Evolutionary conservation across 352 stramenopile species (phyloP).

Genomic region (Pythium utonaiense): DNA sequence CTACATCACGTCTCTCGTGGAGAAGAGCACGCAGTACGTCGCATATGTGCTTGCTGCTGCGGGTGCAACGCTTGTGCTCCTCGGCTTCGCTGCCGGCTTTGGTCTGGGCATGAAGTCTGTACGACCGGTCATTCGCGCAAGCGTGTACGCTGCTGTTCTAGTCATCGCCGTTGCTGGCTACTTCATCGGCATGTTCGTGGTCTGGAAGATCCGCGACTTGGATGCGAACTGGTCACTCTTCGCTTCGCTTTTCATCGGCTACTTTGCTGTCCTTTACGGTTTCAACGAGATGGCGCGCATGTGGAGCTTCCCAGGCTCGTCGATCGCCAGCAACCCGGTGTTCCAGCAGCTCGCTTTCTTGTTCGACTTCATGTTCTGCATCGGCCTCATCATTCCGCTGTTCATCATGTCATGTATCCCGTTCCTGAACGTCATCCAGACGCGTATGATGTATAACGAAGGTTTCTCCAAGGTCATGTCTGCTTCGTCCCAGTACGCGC

Average conservation of each 20-base stretch:
- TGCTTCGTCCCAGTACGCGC: conserved; percentile 82
- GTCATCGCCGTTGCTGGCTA: conserved; percentile 34
- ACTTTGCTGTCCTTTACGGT: conserved; percentile 67
- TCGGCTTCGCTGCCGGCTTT: conserved; percentile 50
- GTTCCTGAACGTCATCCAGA: conserved; percentile 87
- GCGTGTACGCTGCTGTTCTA: conserved; percentile 47
- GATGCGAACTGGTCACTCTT: conserved; percentile 20
- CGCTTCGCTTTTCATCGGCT: conserved; percentile 70
- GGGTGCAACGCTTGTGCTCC: conserved; percentile 45
- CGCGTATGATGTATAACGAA: conserved; percentile 91
- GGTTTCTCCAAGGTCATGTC: conserved; percentile 84
- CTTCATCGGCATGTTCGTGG: conserved; percentile 43
- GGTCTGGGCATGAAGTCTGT: conserved; percentile 21
- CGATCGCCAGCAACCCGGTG: conserved; percentile 53
- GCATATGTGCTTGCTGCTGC: conserved; percentile 50
- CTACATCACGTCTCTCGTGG: conserved; percentile 67
- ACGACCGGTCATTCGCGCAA: conserved; percentile 39
- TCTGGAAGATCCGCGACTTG: conserved; percentile 33
- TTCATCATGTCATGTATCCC: conserved; percentile 79
- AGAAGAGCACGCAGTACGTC: conserved; percentile 53
- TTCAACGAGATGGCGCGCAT: conserved; percentile 85
- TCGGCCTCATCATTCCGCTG: conserved; percentile 67
- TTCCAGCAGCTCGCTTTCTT: conserved; percentile 83
- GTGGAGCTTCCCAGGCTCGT: conserved; percentile 70
- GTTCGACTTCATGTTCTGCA: conserved; percentile 81